phyloP scores from a whole-genome alignment of 2,329 filamentous ascomycete genomes.

The Penicillium sp. region DNA sequence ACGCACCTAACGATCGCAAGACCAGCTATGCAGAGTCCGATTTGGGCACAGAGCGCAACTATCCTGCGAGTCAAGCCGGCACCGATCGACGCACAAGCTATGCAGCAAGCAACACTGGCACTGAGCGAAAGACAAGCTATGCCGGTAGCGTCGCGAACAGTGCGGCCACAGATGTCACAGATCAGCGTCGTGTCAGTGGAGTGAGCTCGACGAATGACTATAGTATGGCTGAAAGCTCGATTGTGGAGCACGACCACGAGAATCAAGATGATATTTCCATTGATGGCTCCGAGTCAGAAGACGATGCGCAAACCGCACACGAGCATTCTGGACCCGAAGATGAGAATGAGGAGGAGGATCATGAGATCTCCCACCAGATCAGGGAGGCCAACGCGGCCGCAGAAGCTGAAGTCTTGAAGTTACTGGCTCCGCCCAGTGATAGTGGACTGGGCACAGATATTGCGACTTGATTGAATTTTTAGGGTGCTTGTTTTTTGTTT shows the following conservation, averaged over 20 bases:
- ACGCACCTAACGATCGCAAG: constrained; percentile 11
- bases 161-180: constrained; percentile 38
- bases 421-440: constrained; percentile 31
- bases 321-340: constrained; percentile 10
- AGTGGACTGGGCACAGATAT: constrained; percentile 31
- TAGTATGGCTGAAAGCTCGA: constrained; percentile 25
- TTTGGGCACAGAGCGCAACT: constrained; percentile 21
- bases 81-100: constrained; percentile 47
- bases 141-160: constrained; percentile 43
- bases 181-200: constrained; percentile 40
- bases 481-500: background rate
- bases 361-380: constrained; percentile 15
- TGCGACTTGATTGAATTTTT: constrained; percentile 2
- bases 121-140: constrained; percentile 25
- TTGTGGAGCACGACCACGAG: constrained; percentile 17
- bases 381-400: constrained; percentile 16
- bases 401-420: constrained; percentile 26
- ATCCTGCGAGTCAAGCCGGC: constrained; percentile 49
- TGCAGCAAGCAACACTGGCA: constrained; percentile 29
- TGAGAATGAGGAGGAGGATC: constrained; percentile 15
- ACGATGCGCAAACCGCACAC: constrained; percentile 19
- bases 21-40: constrained; percentile 4
- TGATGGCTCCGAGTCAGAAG: constrained; percentile 20
- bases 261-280: constrained; percentile 20
- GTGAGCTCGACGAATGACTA: constrained; percentile 38